Evolutionary conservation across 2,329 filamentous ascomycete species (phyloP).

Genomic region (Incumbomyces delicatus): DNA sequence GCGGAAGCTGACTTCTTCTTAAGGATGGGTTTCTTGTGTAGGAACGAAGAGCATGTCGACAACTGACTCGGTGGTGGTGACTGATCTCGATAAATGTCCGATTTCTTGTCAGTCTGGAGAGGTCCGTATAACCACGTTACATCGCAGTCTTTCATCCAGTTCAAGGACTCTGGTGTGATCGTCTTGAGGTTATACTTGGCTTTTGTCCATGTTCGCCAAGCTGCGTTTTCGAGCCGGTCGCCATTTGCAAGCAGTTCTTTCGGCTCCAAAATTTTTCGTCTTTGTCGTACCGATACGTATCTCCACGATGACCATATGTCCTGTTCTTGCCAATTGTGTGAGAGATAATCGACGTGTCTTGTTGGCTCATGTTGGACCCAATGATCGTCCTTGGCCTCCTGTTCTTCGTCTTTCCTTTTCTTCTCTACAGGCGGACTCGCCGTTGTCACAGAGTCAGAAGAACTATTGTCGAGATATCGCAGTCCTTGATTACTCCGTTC

Average conservation of each 20-base stretch:
- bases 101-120: slow-evolving; percentile 61
- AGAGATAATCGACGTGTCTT: slow-evolving; percentile 88
- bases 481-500: neutral
- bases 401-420: slow-evolving; percentile 42
- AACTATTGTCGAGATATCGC: slow-evolving; percentile 29
- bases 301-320: slow-evolving; percentile 98
- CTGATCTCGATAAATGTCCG: slow-evolving; percentile 36
- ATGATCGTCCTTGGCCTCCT: slow-evolving; percentile 68
- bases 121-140: slow-evolving; percentile 97
- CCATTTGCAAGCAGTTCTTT: slow-evolving; percentile 57
- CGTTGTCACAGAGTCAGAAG: slow-evolving; percentile 20
- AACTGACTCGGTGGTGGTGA: slow-evolving; percentile 45
- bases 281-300: slow-evolving; percentile 72
- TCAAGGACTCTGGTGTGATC: slow-evolving; percentile 79
- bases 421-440: slow-evolving; percentile 47
- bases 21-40: slow-evolving; percentile 77
- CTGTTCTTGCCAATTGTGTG: slow-evolving; percentile 86
- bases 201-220: slow-evolving; percentile 95
- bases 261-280: slow-evolving; percentile 33
- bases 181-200: slow-evolving; percentile 78
- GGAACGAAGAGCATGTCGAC: slow-evolving; percentile 56
- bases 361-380: slow-evolving; percentile 66
- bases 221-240: slow-evolving; percentile 82
- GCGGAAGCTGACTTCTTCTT: slow-evolving; percentile 97
- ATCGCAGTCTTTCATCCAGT: slow-evolving; percentile 96